Evolutionary conservation across 345 rosid species (phyloP).

Genomic region (Mangifera indica): DNA sequence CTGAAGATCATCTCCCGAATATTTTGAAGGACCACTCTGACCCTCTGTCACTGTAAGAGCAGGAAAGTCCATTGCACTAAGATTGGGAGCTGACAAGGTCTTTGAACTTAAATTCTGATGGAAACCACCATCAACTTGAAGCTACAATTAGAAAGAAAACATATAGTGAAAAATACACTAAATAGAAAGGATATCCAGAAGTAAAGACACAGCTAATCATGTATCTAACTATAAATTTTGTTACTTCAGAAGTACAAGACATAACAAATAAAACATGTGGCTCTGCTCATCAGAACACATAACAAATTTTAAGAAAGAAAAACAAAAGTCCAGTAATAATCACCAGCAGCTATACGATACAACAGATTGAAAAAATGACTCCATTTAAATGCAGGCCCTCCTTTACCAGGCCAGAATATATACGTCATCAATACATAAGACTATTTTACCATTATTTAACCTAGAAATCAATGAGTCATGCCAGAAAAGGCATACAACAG

Average conservation of each 20-base stretch:
- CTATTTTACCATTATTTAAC: constrained; percentile 11
- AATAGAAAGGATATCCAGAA: not conserved
- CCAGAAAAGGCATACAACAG: constrained; percentile 34
- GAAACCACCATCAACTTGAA: constrained; percentile 85
- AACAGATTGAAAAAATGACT: not conserved
- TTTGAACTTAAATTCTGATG: constrained; percentile 69
- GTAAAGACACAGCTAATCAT: not conserved
- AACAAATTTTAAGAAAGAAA: not conserved
- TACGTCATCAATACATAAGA: constrained; percentile 12
- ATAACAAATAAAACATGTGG: not conserved
- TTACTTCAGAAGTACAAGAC: not conserved
- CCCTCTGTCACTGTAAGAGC: constrained; percentile 59
- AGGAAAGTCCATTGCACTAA: constrained; percentile 81
- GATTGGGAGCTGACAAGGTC: constrained; percentile 68
- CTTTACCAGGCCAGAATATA: constrained; percentile 13
- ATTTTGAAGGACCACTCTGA: constrained; percentile 58
- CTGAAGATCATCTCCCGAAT: constrained; percentile 67
- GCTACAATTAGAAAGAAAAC: constrained; percentile 51
- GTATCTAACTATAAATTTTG: not conserved
- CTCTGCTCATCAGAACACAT: not conserved
- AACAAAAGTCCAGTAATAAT: not conserved
- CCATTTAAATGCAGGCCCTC: constrained; percentile 15
- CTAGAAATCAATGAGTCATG: constrained; percentile 23
- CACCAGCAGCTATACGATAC: not conserved
- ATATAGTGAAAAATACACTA: constrained; percentile 18